phyloP scores from a whole-genome alignment of 805 yeast genomes.

The Kodamaea restingae region DNA sequence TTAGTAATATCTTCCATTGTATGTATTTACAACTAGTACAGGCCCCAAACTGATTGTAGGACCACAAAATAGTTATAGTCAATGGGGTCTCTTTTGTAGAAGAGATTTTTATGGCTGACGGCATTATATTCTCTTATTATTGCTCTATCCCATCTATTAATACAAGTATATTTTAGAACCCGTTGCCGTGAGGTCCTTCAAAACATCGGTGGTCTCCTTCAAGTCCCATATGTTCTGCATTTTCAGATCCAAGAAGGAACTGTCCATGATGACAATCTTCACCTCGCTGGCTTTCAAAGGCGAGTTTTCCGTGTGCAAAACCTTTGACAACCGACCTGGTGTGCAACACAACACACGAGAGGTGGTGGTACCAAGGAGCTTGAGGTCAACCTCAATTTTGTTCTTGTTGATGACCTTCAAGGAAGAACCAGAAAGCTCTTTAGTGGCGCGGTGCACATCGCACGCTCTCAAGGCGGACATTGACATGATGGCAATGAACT shows the following conservation, averaged over 20 bases:
- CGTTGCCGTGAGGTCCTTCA: slow-evolving; percentile 38
- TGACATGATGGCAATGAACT: slow-evolving; percentile 52
- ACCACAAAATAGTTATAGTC: no score
- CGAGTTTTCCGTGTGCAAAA: slow-evolving; percentile 41
- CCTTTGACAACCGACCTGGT: slow-evolving; percentile 53
- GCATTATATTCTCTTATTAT: no score
- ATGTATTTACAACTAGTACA: no score
- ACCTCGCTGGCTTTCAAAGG: slow-evolving; percentile 42
- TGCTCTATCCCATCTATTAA: no score
- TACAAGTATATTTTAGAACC: slow-evolving; percentile 53
- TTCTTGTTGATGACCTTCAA: slow-evolving; percentile 74
- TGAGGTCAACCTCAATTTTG: slow-evolving; percentile 60
- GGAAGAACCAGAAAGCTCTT: slow-evolving; percentile 47
- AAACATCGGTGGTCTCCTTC: slow-evolving; percentile 39
- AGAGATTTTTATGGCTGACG: no score
- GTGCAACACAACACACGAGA: slow-evolving; percentile 59
- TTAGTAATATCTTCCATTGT: no score
- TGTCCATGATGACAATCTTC: slow-evolving; percentile 55
- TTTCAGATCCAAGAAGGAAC: slow-evolving; percentile 58
- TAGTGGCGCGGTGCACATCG: slow-evolving; percentile 67
- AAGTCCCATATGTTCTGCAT: slow-evolving; percentile 58
- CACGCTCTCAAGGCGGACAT: slow-evolving; percentile 86
- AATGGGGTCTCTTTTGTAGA: no score
- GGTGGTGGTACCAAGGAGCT: slow-evolving; percentile 38
- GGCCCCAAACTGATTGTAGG: no score